Conservation (phyloP, 163 green algal species). For the Chlamydomonas reinhardtii region DNA sequence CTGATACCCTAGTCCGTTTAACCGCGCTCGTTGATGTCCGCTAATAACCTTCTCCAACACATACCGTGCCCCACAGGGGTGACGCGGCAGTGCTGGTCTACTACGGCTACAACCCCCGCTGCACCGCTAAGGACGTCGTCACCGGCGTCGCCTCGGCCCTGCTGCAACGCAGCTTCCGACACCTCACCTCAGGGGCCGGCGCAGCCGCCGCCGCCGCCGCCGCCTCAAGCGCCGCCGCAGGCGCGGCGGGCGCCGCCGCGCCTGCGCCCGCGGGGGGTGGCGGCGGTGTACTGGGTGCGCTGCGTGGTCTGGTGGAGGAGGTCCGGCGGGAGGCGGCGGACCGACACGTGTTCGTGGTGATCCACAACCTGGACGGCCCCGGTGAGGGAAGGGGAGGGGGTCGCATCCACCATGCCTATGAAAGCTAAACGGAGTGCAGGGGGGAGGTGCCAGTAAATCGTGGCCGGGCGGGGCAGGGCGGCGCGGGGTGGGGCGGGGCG, state of each 20-base stretch:
- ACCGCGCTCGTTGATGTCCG: no score
- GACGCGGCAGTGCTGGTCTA: constrained; percentile 81
- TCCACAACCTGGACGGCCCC: constrained; percentile 94
- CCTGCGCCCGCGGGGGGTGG: neutral
- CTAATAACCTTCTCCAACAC: no score
- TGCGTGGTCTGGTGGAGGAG: constrained; percentile 53
- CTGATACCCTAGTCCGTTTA: no score
- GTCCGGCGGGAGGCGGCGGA: constrained; percentile 45
- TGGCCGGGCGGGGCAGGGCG: no score
- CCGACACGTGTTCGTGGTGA: constrained; percentile 81
- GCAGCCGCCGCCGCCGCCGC: neutral
- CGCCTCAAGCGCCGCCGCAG: neutral
- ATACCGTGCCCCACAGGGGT: no score
- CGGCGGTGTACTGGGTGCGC: neutral
- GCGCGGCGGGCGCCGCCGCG: neutral
- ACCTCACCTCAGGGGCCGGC: neutral
- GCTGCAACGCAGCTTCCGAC: constrained; percentile 19
- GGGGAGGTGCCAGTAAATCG: no score
- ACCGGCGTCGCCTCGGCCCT: constrained; percentile 47
- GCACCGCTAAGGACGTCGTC: constrained; percentile 74
- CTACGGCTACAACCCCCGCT: constrained; percentile 72
- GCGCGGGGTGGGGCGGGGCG: neutral
- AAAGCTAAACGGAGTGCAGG: no score
- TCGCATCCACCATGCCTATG: no score
- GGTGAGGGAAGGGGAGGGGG: constrained; percentile 49